Percentiles rank a stretch among this genome's conserved stretches.
These are phyloP conservation scores for Erysiphe pulchra DNA, from an alignment of 2,329 filamentous ascomycete genomes.

Conservation along the genomic window DNA sequence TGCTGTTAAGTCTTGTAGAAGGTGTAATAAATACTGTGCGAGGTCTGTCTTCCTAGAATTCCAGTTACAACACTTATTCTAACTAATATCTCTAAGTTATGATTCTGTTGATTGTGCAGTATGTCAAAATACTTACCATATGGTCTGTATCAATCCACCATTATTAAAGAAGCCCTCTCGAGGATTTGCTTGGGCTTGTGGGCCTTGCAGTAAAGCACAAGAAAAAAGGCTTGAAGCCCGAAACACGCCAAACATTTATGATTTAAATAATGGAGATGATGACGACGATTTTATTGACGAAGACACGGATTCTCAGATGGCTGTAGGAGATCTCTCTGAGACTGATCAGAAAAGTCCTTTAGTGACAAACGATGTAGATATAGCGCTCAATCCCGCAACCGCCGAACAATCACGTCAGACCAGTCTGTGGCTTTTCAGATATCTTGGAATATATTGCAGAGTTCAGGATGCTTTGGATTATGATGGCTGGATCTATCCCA, in stretches of 20 bases:
- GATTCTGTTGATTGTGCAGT: conserved; percentile 95
- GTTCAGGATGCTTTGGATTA: conserved; percentile 90
- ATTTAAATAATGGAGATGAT: conserved; percentile 33
- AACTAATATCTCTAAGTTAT: conserved; percentile 26
- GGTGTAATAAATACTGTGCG: conserved; percentile 74
- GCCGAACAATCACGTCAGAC: conserved; percentile 78
- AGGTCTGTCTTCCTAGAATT: conserved; percentile 31
- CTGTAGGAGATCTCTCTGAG: conserved; percentile 22
- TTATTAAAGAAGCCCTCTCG: conserved; percentile 87
- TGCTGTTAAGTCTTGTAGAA: conserved; percentile 87
- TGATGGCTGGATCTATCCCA: conserved; percentile 90
- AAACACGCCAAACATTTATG: conserved; percentile 52
- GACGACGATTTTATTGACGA: conserved; percentile 39
- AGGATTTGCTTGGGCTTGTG: conserved; percentile 95
- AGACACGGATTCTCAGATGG: conserved; percentile 40
- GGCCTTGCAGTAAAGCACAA: conserved; percentile 83
- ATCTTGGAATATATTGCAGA: conserved; percentile 83
- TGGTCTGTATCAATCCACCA: conserved; percentile 87
- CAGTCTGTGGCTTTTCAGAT: conserved; percentile 87
- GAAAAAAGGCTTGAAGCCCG: conserved; percentile 78
- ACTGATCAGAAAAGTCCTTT: conserved; percentile 40
- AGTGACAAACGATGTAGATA: conserved; percentile 27
- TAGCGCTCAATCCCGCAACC: conserved; percentile 32
- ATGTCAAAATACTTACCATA: conserved; percentile 87
- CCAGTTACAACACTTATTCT: no score